These are phyloP conservation scores for Chenopodium formosanum DNA, from an alignment of 148 eudicot species.

Conservation along the genomic window DNA sequence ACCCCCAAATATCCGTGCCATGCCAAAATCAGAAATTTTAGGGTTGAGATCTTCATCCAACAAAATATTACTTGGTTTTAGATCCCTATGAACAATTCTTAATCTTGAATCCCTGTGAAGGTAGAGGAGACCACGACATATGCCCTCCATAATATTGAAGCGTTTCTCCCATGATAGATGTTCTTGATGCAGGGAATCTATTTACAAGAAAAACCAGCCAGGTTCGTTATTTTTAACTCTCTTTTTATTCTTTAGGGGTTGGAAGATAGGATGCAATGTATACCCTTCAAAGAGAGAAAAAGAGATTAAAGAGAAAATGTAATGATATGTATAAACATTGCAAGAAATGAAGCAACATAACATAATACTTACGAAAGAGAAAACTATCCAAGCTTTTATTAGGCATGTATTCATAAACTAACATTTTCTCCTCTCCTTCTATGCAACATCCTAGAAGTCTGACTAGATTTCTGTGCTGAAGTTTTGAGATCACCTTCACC, in stretches of 20 bases:
- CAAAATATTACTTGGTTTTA: slow-evolving; percentile 43
- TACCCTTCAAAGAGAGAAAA: not conserved
- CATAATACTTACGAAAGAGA: slow-evolving; percentile 36
- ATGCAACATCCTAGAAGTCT: slow-evolving; percentile 52
- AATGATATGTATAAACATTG: not conserved
- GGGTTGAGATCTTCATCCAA: slow-evolving; percentile 39
- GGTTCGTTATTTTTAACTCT: not conserved
- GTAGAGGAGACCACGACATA: slow-evolving; percentile 41
- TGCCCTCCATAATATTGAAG: slow-evolving; percentile 38
- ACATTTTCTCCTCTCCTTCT: slow-evolving; percentile 41
- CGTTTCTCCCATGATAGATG: slow-evolving; percentile 36
- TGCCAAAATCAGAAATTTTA: slow-evolving; percentile 43
- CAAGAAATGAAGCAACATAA: not conserved
- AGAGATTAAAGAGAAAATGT: not conserved
- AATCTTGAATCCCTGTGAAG: slow-evolving; percentile 43
- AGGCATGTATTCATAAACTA: slow-evolving; percentile 33
- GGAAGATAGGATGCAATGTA: not conserved
- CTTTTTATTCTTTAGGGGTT: not conserved
- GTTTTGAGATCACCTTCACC: slow-evolving; percentile 44
- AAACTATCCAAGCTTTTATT: slow-evolving; percentile 41
- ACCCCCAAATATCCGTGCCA: slow-evolving; percentile 36
- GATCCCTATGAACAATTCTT: slow-evolving; percentile 40
- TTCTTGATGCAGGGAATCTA: slow-evolving; percentile 16
- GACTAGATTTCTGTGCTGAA: slow-evolving; percentile 57
- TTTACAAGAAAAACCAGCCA: not conserved